Percentiles rank a stretch among this genome's conserved stretches.
These are phyloP conservation scores for Phylloporus sp. DNA, from an alignment of 768 basidiomycete genomes.

Conservation along the genomic window DNA sequence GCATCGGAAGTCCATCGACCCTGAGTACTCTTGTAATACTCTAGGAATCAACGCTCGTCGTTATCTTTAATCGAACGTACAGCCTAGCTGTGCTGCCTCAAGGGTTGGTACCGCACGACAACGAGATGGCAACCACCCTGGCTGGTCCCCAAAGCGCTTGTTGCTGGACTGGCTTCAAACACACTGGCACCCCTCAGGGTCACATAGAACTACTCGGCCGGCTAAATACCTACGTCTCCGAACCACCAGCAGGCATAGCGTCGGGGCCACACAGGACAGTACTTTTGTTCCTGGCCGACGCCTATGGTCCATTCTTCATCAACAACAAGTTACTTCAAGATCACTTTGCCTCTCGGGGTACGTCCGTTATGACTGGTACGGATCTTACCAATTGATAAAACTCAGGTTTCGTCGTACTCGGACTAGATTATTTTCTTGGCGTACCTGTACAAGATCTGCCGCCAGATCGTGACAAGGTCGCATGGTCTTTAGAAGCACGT, in stretches of 20 bases:
- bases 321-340: conserved; percentile 60
- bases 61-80: too few species aligned
- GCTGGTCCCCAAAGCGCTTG: conserved; percentile 44
- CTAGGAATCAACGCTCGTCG: too few species aligned
- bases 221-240: conserved; percentile 51
- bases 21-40: too few species aligned
- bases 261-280: conserved; percentile 42
- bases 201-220: conserved; percentile 42
- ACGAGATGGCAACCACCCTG: conserved; percentile 23
- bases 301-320: conserved; percentile 51
- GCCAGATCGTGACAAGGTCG: conserved; percentile 30
- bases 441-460: conserved; percentile 41
- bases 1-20: too few species aligned
- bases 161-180: conserved; percentile 48
- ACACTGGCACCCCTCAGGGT: conserved; percentile 46
- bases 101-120: too few species aligned
- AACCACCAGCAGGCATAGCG: conserved; percentile 34
- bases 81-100: too few species aligned
- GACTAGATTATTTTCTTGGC: conserved; percentile 60
- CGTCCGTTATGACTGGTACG: background rate
- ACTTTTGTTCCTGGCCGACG: conserved; percentile 53
- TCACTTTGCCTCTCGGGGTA: conserved; percentile 56
- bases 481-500: conserved; percentile 41
- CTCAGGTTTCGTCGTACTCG: conserved; percentile 55
- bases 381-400: background rate